Percentiles rank a stretch among this genome's conserved stretches.
These are phyloP conservation scores for Sonneratia caseolaris DNA, from an alignment of 345 rosid species.

Conservation along the genomic window DNA sequence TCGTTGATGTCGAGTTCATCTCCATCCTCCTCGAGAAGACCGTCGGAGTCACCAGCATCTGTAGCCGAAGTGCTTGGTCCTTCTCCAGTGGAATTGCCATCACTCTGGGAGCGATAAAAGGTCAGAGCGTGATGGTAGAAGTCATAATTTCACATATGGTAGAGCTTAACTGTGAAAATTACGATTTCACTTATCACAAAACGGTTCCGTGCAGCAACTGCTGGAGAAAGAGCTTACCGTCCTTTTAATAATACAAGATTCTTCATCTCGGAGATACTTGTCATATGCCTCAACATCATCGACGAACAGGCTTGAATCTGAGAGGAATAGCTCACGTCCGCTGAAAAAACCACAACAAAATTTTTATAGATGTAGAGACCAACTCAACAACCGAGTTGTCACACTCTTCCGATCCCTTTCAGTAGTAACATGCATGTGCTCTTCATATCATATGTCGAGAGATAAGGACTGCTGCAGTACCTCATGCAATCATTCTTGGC, in stretches of 20 bases:
- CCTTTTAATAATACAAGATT: conserved; percentile 19
- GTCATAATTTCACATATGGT: background rate
- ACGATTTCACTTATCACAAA: background rate
- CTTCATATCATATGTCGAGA: background rate
- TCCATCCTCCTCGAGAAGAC: conserved; percentile 13
- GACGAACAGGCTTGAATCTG: conserved; percentile 83
- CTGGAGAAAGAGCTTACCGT: conserved; percentile 22
- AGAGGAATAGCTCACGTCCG: conserved; percentile 91
- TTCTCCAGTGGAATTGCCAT: conserved; percentile 18
- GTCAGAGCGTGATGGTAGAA: background rate
- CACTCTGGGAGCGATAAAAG: conserved; percentile 14
- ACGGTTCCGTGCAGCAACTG: background rate
- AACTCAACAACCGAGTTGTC: no score
- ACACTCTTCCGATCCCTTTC: no score
- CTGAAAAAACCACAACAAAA: conserved; percentile 27
- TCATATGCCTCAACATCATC: conserved; percentile 94
- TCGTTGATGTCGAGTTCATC: conserved; percentile 22
- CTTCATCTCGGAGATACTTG: conserved; percentile 50
- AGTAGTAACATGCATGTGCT: background rate
- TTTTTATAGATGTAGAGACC: background rate
- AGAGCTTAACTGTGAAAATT: background rate
- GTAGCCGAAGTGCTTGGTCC: conserved; percentile 21
- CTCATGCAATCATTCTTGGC: conserved; percentile 98
- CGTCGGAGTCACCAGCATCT: background rate
- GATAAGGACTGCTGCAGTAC: conserved; percentile 20